Conservation (phyloP, 192 early-diverging fungal genomes). For the Backusella sp. region DNA sequence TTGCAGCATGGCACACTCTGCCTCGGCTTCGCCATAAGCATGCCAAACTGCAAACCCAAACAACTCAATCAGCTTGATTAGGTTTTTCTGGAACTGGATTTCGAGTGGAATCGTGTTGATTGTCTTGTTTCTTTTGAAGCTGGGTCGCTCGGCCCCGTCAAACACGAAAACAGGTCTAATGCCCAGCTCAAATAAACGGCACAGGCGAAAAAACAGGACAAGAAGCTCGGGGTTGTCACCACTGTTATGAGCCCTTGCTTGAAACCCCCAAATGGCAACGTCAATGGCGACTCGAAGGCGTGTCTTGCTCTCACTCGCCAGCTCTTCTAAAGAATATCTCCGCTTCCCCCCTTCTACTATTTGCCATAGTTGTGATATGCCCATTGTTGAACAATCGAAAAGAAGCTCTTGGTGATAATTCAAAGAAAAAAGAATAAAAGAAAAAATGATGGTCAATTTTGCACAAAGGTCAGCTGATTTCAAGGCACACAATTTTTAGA, state of each 20-base stretch:
- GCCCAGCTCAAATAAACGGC: constrained; percentile 20
- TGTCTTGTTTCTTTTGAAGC: constrained; percentile 10
- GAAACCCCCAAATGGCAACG: constrained; percentile 16
- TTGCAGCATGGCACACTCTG: constrained; percentile 35
- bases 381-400: neutral
- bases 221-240: neutral
- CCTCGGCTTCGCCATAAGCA: constrained; percentile 38
- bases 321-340: neutral
- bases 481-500: neutral
- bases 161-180: constrained; percentile 35
- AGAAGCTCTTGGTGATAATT: neutral
- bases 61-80: constrained; percentile 8
- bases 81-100: neutral
- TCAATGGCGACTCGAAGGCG: constrained; percentile 26
- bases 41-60: constrained; percentile 29
- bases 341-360: neutral
- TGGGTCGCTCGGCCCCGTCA: constrained; percentile 21
- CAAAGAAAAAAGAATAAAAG: no score
- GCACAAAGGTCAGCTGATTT: neutral
- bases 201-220: constrained; percentile 22
- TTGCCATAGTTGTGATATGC: constrained; percentile 11
- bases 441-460: neutral
- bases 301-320: neutral
- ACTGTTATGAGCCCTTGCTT: neutral
- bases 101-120: neutral